These are phyloP conservation scores for Favolaschia claudopus DNA, from an alignment of 768 basidiomycete species.

Conservation along the genomic window DNA sequence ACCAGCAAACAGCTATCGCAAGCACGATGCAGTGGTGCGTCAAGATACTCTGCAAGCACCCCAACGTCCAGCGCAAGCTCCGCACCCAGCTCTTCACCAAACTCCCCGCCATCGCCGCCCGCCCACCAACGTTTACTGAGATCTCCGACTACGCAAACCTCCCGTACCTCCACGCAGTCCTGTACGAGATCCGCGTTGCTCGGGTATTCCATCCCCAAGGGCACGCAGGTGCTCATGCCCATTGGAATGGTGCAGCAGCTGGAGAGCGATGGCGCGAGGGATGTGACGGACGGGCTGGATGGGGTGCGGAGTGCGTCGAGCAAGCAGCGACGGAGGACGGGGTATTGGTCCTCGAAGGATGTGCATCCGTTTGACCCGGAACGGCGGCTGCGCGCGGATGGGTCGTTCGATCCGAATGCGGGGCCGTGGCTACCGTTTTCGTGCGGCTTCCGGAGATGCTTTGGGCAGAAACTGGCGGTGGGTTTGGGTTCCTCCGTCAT, in stretches of 20 bases:
- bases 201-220: constrained; percentile 15
- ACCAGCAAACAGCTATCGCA: constrained; percentile 4
- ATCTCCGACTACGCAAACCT: background rate
- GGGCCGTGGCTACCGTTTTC: constrained; percentile 22
- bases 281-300: background rate
- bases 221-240: constrained; percentile 5
- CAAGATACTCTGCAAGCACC: constrained; percentile 12
- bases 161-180: constrained; percentile 6
- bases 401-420: constrained; percentile 7
- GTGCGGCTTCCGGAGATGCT: constrained; percentile 11
- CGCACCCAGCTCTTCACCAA: constrained; percentile 1
- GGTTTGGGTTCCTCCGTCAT: no score
- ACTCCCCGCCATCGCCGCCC: background rate
- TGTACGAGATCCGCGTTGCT: constrained; percentile 9
- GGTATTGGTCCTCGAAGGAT: constrained; percentile 2
- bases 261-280: background rate
- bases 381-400: constrained; percentile 7
- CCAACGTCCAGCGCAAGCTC: constrained; percentile 9
- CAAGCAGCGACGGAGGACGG: background rate
- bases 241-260: constrained; percentile 11
- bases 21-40: constrained; percentile 14
- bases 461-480: constrained; percentile 16
- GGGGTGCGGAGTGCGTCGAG: background rate
- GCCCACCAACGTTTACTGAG: constrained; percentile 3
- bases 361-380: constrained; percentile 7